A percentile compares a stretch with the other conserved stretches of the same genome.
These are phyloP conservation scores for Phaeosphaeriaceae sp. DNA, from an alignment of 2,329 filamentous ascomycete genomes.

Conservation along the genomic window DNA sequence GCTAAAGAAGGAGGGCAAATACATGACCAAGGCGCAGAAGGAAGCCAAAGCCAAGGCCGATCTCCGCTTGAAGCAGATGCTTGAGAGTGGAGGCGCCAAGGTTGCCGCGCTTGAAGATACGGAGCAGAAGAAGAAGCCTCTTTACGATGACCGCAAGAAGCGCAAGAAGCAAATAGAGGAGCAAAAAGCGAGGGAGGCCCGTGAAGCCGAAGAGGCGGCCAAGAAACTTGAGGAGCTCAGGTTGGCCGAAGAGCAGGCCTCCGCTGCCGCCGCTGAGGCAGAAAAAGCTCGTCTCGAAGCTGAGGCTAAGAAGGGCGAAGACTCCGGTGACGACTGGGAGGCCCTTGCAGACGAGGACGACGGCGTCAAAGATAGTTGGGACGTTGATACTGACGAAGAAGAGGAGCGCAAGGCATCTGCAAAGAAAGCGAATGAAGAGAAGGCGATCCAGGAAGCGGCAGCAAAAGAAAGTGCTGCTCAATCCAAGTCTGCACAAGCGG, in stretches of 20 bases:
- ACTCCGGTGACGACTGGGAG: constrained; percentile 84
- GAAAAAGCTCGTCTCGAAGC: constrained; percentile 63
- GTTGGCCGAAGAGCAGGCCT: constrained; percentile 69
- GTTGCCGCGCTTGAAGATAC: constrained; percentile 63
- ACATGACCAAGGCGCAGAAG: constrained; percentile 83
- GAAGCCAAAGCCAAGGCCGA: constrained; percentile 82
- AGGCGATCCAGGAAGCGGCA: constrained; percentile 12
- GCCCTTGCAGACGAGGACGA: constrained; percentile 75
- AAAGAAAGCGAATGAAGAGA: constrained; percentile 30
- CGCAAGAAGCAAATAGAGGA: constrained; percentile 71
- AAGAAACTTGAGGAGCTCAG: constrained; percentile 63
- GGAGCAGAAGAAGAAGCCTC: constrained; percentile 80
- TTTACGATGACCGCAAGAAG: constrained; percentile 78
- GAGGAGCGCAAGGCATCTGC: constrained; percentile 52
- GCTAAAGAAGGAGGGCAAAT: constrained; percentile 87
- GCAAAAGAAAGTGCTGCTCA: constrained; percentile 40
- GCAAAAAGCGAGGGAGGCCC: constrained; percentile 52
- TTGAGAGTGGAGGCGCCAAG: constrained; percentile 75
- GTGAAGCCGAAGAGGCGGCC: constrained; percentile 62
- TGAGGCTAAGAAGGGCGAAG: constrained; percentile 67
- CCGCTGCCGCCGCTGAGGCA: constrained; percentile 79
- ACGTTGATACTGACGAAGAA: constrained; percentile 81
- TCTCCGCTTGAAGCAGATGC: constrained; percentile 83
- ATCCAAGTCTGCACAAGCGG: constrained; percentile 25
- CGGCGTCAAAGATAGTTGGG: constrained; percentile 93